Base-by-base conservation (phyloP, 345 rosid genomes). In the rapeseed (Brassica napus) region DNA sequence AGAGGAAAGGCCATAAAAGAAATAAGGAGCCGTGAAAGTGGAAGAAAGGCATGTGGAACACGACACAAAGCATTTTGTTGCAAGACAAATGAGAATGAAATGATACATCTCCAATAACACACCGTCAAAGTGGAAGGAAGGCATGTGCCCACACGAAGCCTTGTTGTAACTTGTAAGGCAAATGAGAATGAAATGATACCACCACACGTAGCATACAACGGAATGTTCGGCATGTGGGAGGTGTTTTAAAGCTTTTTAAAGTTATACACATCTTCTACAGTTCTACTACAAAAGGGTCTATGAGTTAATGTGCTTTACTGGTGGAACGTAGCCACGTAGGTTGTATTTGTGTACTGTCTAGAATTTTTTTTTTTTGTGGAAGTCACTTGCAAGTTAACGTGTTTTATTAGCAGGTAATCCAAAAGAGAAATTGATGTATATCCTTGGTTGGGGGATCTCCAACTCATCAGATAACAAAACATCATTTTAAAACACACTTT, bases 211-310 rank as follows among this genome's bases (percentile, higher is more conserved):
- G 37, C 47, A 30, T 55, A 30, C 68, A 79, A 66, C 82, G 73
- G 82, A 79, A 79, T 73, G 73, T 73, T 60, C 69, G 82, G 47
- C 79, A 74, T 75, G 83, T 69, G 70, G 16, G 61, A n/a, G 15
- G 24, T 6, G 10, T 32, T 68, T 67, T 18, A 10, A 6, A 52
- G 57, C 57, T 67, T 59, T 61, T 44, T 54, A 6, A 9, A 21
- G 52, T 65, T 60, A 63, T 16, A 35, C 65, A 49, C 65, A 70
- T 76, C 74, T 32, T 69, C 69, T 49, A 61, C 67, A 10, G 60
- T 52, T n/a, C 2, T 52, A 59, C 61, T 42, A 16, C 60, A 54
- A 52, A 54, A 8, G 10, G 23, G 60, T 54, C 60, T 67, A 58
- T 5, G 44, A 34, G 37, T 77, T 5, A 0, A 77, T 52, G 11